These are phyloP conservation scores for Quaeritorhiza haematococci DNA, from an alignment of 371 early-diverging fungal species.

Conservation along the genomic window DNA sequence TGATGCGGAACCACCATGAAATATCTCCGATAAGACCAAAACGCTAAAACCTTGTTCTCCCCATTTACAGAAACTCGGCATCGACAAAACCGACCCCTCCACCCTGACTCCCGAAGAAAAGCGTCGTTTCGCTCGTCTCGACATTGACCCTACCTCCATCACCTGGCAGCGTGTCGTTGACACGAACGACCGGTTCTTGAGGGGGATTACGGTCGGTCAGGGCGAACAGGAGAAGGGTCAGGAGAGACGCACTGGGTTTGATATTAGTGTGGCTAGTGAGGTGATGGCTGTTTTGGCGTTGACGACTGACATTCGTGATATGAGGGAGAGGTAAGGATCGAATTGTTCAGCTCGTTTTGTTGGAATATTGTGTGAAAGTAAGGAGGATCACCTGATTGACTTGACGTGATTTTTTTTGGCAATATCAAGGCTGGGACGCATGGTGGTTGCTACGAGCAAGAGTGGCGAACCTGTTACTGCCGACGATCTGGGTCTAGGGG, in stretches of 20 bases:
- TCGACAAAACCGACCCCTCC: constrained; percentile 69
- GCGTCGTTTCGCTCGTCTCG: constrained; percentile 74
- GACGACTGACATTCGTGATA: constrained; percentile 78
- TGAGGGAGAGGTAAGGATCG: constrained; percentile 67
- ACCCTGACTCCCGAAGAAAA: constrained; percentile 78
- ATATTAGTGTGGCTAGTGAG: constrained; percentile 95
- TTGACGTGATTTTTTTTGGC: no score
- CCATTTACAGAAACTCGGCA: constrained; percentile 62
- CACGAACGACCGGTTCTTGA: constrained; percentile 91
- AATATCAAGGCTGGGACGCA: constrained; percentile 78
- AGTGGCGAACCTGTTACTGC: constrained; percentile 82
- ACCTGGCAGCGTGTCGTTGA: constrained; percentile 95
- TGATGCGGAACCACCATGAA: no score
- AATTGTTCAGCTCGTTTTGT: not conserved
- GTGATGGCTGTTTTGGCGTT: constrained; percentile 95
- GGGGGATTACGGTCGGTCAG: constrained; percentile 84
- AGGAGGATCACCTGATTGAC: not conserved
- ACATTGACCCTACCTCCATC: constrained; percentile 86
- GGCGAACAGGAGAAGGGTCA: constrained; percentile 81
- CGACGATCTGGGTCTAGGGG: constrained; percentile 92
- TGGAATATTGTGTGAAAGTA: not conserved
- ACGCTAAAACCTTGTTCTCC: no score
- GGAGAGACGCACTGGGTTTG: constrained; percentile 85
- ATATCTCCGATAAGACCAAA: no score
- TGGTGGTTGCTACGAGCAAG: constrained; percentile 87